phyloP scores from a whole-genome alignment of 306 rosid genomes.

The Quercus engelmannii region DNA sequence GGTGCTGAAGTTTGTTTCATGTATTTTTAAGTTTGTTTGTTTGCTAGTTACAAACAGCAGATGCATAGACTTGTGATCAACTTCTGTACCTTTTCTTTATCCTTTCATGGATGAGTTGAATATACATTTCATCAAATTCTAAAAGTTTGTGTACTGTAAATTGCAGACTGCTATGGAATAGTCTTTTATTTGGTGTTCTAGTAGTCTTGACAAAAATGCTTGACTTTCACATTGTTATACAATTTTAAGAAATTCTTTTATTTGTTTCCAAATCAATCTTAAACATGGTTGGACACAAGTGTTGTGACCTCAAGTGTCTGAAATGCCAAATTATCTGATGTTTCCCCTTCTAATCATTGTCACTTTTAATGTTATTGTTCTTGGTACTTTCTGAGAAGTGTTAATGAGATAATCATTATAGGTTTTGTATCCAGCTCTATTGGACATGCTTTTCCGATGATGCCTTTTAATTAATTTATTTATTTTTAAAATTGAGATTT shows the following conservation, averaged over 20 bases:
- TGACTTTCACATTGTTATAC: background rate
- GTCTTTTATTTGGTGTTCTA: background rate
- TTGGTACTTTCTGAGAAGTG: background rate
- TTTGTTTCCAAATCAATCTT: background rate
- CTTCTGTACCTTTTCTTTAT: background rate
- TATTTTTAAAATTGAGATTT: background rate
- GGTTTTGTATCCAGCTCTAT: background rate
- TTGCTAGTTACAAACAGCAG: background rate
- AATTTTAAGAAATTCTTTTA: background rate
- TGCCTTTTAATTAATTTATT: background rate
- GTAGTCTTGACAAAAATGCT: background rate
- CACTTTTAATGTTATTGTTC: background rate
- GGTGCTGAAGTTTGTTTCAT: slow-evolving; percentile 22
- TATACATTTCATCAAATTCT: slow-evolving; percentile 1
- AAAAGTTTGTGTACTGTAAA: slow-evolving; percentile 18
- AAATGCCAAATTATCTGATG: background rate
- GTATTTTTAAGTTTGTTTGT: slow-evolving; percentile 3
- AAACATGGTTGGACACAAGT: background rate
- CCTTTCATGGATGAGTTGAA: background rate
- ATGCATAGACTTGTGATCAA: background rate
- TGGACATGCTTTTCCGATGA: background rate
- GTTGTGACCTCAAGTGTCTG: background rate
- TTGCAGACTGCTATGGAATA: slow-evolving; percentile 89
- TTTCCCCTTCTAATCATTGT: background rate
- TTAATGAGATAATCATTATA: background rate